phyloP scores from a whole-genome alignment of 352 stramenopile species.

The Phytophthora ohioensis region DNA sequence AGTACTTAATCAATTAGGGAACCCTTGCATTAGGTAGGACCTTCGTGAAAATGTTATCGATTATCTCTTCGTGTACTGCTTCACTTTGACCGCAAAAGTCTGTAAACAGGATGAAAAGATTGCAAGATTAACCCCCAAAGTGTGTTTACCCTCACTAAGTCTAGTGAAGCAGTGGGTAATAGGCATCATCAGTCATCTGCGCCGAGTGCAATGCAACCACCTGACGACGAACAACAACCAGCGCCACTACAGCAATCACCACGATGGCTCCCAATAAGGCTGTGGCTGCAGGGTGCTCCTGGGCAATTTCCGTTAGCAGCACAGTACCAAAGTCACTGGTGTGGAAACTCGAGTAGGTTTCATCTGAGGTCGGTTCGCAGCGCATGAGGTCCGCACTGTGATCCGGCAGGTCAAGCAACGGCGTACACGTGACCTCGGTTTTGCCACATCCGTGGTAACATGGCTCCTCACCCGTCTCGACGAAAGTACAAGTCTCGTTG shows the following conservation, averaged over 20 bases:
- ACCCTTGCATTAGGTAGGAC: too few species aligned
- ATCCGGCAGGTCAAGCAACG: slow-evolving; percentile 57
- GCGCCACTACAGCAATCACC: slow-evolving; percentile 57
- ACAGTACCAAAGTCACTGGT: slow-evolving; percentile 32
- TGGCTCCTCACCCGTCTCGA: slow-evolving; percentile 35
- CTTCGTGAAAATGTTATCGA: too few species aligned
- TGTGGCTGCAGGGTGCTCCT: slow-evolving; percentile 41
- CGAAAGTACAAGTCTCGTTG: slow-evolving; percentile 30
- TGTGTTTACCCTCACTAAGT: background rate
- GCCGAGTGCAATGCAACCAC: slow-evolving; percentile 23
- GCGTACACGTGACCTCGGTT: slow-evolving; percentile 42
- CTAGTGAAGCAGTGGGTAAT: slow-evolving; percentile 71
- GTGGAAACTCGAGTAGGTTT: slow-evolving; percentile 25
- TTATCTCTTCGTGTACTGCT: too few species aligned
- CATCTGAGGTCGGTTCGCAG: slow-evolving; percentile 46
- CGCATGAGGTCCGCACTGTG: slow-evolving; percentile 46
- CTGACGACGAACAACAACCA: slow-evolving; percentile 58
- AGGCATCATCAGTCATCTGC: slow-evolving; percentile 52
- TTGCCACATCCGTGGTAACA: slow-evolving; percentile 60
- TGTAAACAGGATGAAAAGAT: too few species aligned
- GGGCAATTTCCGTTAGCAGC: slow-evolving; percentile 33
- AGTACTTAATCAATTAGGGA: too few species aligned
- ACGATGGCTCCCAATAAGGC: slow-evolving; percentile 48
- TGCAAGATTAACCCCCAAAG: too few species aligned
- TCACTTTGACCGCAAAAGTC: too few species aligned